Base-by-base conservation (phyloP, 768 basidiomycete species). In the Phaffia tasmanica region DNA sequence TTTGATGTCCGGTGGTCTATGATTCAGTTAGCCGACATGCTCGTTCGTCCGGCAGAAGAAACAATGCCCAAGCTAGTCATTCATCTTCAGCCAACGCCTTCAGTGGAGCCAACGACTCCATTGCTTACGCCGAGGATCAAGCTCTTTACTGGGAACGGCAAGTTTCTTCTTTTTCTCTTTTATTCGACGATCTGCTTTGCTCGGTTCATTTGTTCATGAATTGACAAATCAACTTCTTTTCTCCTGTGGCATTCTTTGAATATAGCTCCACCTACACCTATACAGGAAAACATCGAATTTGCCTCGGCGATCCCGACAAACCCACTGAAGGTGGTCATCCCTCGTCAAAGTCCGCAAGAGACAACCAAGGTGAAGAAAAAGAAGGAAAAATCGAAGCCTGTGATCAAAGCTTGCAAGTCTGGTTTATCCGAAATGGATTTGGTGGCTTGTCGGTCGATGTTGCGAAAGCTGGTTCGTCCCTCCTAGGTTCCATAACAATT, bases 1-100 rank as follows among this genome's bases (percentile, higher is more conserved):
- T 82, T 88, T 72, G 88, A 94, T 77, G 87, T 93, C 50, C 86
- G 92, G 56, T 89, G 90, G 84, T 89, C 86, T 70, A 78, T 94
- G 58, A 80, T 98, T 72, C 97, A 98, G 76, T 79, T 95, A 27
- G 89, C 89, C 6, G 94, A 97, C 72, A 80, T 94, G 23, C 81
- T 91, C 53, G 85, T 93, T 71, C 84, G 86, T 61, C 87, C 89
- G 27, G 79, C 84, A 3, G 85, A 89, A 66, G 94, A 98, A 76
- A 81, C 84, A 1, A 79, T 87, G 7, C 93, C 93, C 1, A 91
- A 89, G 65, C 85, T 93, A 69, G 88, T 84, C 56, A 85, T 93
- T 9, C 51, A 67, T 59, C 87, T 89, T 62, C 82, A 84, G 9
- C 79, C 83, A 30, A 89, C 88, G 1, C 89, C 91, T 18, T 80